Evolutionary conservation across 768 basidiomycete genomes (phyloP).

Genomic region (Boletus subparvulus): DNA sequence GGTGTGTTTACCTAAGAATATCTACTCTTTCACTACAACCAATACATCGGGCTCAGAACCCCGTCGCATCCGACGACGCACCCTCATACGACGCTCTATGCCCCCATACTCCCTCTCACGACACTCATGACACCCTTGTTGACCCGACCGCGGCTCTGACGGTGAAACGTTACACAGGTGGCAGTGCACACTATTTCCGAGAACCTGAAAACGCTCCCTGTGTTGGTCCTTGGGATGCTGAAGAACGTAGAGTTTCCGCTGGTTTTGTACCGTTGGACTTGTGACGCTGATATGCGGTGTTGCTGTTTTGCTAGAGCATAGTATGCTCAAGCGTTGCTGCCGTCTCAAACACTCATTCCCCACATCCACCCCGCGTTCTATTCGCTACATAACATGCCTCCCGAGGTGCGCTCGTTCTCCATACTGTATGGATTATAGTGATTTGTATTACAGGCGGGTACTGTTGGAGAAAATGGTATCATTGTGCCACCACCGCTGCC

Average conservation of each 20-base stretch:
- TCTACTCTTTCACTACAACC: too few relatives aligned
- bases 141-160: too few relatives aligned
- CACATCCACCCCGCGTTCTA: slow-evolving; percentile 97
- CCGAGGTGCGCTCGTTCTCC: slow-evolving; percentile 57
- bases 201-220: slow-evolving; percentile 92
- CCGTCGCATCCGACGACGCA: too few relatives aligned
- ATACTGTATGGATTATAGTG: not conserved
- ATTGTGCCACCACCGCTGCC: slow-evolving; percentile 87
- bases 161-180: too few relatives aligned
- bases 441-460: slow-evolving; percentile 64
- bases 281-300: not conserved
- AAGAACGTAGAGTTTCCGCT: slow-evolving; percentile 76
- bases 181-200: slow-evolving; percentile 93
- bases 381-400: slow-evolving; percentile 93
- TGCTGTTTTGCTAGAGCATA: slow-evolving; percentile 60
- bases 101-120: too few relatives aligned
- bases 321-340: slow-evolving; percentile 93
- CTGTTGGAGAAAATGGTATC: slow-evolving; percentile 85
- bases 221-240: slow-evolving; percentile 83
- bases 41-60: too few relatives aligned
- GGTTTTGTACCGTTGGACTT: not conserved
- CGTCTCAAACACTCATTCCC: slow-evolving; percentile 86
- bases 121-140: too few relatives aligned
- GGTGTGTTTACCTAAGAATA: too few relatives aligned
- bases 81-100: too few relatives aligned